Percentiles rank a stretch among this genome's conserved stretches.
Conservation (phyloP, 2,329 filamentous ascomycete species). For the Phaeosphaeriaceae sp. region DNA sequence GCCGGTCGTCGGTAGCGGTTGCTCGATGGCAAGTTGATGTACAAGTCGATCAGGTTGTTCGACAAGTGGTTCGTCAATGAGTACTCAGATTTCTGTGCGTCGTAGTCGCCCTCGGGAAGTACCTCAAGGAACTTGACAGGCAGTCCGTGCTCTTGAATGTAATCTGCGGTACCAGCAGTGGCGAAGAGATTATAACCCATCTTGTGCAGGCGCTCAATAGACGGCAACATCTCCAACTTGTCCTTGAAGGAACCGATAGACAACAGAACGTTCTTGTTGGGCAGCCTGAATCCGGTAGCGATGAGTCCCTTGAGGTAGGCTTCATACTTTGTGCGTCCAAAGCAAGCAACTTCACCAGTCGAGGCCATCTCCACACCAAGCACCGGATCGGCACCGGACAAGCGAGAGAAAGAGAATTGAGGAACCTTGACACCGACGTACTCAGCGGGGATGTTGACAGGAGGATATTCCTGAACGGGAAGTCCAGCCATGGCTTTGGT, state of each 20-base stretch:
- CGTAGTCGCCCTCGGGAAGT: conserved; percentile 66
- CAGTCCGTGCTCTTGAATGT: conserved; percentile 90
- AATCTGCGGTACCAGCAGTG: conserved; percentile 95
- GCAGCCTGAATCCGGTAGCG: conserved; percentile 94
- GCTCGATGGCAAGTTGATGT: conserved; percentile 99
- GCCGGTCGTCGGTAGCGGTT: conserved; percentile 96
- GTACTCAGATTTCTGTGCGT: conserved; percentile 92
- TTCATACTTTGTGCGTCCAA: conserved; percentile 94
- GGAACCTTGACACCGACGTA: conserved; percentile 98
- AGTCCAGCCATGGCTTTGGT: conserved; percentile 94
- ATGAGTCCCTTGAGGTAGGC: conserved; percentile 96
- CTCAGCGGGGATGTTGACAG: conserved; percentile 75
- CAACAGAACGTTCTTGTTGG: conserved; percentile 92
- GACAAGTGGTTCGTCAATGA: conserved; percentile 95
- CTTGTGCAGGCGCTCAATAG: conserved; percentile 85
- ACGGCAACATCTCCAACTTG: conserved; percentile 95
- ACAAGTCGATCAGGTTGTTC: conserved; percentile 97
- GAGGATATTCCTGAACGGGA: conserved; percentile 83
- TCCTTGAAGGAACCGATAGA: conserved; percentile 98
- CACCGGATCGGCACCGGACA: conserved; percentile 94
- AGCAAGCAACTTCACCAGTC: conserved; percentile 96
- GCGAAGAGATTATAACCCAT: conserved; percentile 96
- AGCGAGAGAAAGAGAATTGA: conserved; percentile 97
- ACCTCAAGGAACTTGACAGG: conserved; percentile 93
- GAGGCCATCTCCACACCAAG: conserved; percentile 99